Conservation (phyloP, 352 stramenopile genomes). For the Blastocystis sp. region DNA sequence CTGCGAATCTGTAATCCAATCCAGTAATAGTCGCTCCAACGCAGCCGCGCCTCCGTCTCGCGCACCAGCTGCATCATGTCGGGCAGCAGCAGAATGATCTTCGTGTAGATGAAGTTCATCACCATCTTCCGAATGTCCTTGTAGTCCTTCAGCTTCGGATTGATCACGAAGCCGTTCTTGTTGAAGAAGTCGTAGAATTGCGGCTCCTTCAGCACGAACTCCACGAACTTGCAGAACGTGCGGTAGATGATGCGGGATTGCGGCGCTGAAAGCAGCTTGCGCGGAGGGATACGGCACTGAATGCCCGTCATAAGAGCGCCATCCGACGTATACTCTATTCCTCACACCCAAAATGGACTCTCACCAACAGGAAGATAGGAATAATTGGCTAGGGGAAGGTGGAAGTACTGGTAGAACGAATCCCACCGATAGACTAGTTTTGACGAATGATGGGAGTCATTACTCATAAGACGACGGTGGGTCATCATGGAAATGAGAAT, state of each 20-base stretch:
- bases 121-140: slow-evolving; percentile 66
- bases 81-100: slow-evolving; percentile 19
- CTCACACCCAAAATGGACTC: background rate
- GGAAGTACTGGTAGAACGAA: slow-evolving; percentile 39
- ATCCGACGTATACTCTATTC: background rate
- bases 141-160: slow-evolving; percentile 16
- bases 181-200: slow-evolving; percentile 39
- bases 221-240: slow-evolving; percentile 42
- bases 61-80: slow-evolving; percentile 14
- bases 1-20: slow-evolving; percentile 53
- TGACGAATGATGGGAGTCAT: background rate
- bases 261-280: background rate
- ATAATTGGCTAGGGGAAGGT: slow-evolving; percentile 18
- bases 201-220: background rate
- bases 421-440: slow-evolving; percentile 41
- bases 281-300: background rate
- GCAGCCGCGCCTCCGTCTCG: slow-evolving; percentile 1
- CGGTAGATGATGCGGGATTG: slow-evolving; percentile 22
- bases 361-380: background rate
- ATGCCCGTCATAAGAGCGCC: background rate
- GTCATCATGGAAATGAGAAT: slow-evolving; percentile 65
- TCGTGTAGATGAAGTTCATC: slow-evolving; percentile 47
- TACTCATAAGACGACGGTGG: slow-evolving; percentile 54
- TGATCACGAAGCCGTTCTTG: slow-evolving; percentile 34
- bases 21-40: slow-evolving; percentile 66